Base-by-base conservation (phyloP, 1,284 basidiomycete genomes). In the Pulchroboletus neoregius region DNA sequence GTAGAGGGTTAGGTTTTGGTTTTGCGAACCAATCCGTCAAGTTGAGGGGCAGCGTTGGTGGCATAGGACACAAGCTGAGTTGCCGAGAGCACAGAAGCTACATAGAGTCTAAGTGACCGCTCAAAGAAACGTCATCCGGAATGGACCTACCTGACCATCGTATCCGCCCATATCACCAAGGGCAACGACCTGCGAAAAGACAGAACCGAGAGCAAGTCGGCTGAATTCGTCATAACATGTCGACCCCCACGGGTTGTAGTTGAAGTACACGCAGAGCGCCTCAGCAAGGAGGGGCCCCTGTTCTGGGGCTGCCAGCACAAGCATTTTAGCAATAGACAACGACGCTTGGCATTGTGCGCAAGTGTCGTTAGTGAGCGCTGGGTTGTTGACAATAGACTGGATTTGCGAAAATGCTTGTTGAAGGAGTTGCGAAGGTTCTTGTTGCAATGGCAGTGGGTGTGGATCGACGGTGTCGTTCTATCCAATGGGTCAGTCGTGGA, bases 1-100 rank as follows among this genome's bases (percentile, higher is more conserved):
- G 80, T 1, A 82, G 69, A 16, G 83, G 81, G 38, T 75, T 70
- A 0, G 86, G 86, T 57, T 87, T 88, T 3, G 82, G 82, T 55
- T 75, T 81, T 27, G 71, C 68, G 58, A 83, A 83, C 75, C 78
- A 82, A 10, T 58, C 56, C 0, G 72, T 77, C 42, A 79, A 50
- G 60, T 82, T 71, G 40, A 82, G 68, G 7, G 74, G 69, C 2
- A 73, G 62, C 0, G 76, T 70, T 1, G 73, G 70, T 4, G 81
- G 76, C n/a, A 74, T 62, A 0, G 76, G 68, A 53, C 80, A 82
- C 30, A 73, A 50, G 4, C 58, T 50, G 6, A 80, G 49, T 56
- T 78, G 78, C 51, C 71, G 71, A 30, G 73, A 62, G 54, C 79
- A 81, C 26, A 82, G 58, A 51, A 72, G 56, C 76, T 78, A n/a